Conservation (phyloP, 73 alveolate genomes). For the Symbiodinium pilosum region DNA sequence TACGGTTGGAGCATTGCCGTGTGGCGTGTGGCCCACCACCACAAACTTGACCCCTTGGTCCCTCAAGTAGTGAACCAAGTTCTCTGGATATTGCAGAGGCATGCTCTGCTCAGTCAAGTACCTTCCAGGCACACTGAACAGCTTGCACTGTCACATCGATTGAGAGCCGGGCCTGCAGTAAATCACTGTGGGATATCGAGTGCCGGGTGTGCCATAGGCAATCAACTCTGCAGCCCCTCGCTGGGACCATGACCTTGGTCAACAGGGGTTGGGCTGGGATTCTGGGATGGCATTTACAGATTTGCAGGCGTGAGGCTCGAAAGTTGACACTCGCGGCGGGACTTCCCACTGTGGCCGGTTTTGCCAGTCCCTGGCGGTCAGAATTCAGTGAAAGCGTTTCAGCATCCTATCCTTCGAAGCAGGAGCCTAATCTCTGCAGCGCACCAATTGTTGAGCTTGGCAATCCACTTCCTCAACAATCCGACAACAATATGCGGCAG, state of each 20-base stretch:
- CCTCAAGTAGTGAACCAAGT: constrained; percentile 2
- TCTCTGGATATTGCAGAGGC: neutral
- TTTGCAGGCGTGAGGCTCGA: neutral
- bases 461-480: neutral
- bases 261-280: neutral
- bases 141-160: neutral
- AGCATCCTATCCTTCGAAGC: neutral
- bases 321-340: neutral
- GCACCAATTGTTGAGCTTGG: neutral
- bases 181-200: neutral
- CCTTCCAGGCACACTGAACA: neutral
- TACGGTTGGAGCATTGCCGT: constrained; percentile 71
- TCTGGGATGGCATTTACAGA: too few species aligned
- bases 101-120: constrained; percentile 8
- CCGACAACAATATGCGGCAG: too few species aligned
- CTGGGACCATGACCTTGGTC: neutral
- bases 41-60: neutral
- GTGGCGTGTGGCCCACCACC: constrained; percentile 76
- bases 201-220: constrained; percentile 21
- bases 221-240: neutral
- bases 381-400: neutral
- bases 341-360: neutral
- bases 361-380: neutral
- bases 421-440: neutral
- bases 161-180: neutral